A percentile compares a stretch with the other conserved stretches of the same genome.
Conservation (phyloP, 441 rosid species). For the Adansonia madagascariensis region DNA sequence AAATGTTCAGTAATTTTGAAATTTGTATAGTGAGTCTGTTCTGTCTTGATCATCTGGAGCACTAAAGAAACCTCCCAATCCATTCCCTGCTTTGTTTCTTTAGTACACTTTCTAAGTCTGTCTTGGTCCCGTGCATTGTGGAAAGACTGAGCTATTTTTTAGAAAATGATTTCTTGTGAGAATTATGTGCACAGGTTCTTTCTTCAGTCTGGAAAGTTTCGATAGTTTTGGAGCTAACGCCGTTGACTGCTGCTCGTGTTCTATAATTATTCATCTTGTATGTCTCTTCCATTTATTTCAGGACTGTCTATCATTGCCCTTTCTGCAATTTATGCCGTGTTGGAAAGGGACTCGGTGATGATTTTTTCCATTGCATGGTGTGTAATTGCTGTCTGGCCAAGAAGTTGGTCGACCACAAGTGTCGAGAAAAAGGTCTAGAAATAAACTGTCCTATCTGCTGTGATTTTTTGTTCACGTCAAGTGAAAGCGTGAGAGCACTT, state of each 20-base stretch:
- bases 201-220: not conserved
- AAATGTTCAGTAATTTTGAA: constrained; percentile 8
- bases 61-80: not conserved
- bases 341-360: constrained; percentile 77
- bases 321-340: constrained; percentile 81
- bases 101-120: not conserved
- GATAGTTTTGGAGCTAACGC: not conserved
- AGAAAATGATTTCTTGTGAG: not conserved
- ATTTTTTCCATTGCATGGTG: constrained; percentile 79
- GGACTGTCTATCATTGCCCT: constrained; percentile 75
- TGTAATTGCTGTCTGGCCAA: constrained; percentile 76
- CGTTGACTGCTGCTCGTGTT: constrained; percentile 12
- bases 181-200: not conserved
- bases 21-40: constrained; percentile 6
- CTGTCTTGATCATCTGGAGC: not conserved
- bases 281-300: constrained; percentile 36
- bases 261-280: constrained; percentile 9
- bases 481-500: constrained; percentile 67
- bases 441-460: constrained; percentile 82
- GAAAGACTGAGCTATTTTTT: not conserved
- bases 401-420: constrained; percentile 70
- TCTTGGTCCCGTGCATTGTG: not conserved
- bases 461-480: constrained; percentile 73
- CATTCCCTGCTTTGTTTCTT: not conserved
- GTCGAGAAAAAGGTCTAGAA: constrained; percentile 76